Base-by-base conservation (phyloP, 2,329 filamentous ascomycete species). In the Ceratocystis smalleyi region DNA sequence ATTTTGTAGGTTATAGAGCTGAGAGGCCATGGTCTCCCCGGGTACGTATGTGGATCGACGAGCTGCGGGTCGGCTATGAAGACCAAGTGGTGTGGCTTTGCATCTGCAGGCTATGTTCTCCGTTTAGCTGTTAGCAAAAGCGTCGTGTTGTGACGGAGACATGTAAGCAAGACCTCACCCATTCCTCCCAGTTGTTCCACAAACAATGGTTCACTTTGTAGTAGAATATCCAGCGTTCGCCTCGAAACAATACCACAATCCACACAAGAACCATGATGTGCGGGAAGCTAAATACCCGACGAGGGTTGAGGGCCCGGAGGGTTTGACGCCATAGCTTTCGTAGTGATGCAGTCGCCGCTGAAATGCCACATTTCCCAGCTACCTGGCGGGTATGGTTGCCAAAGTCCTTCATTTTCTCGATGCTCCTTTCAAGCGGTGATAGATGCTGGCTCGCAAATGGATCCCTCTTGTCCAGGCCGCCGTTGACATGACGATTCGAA, bases 1-100 rank as follows among this genome's bases (percentile, higher is more conserved):
- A 96, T 75, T 30, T 75, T 71, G 45, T 80, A 72, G 3, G 81
- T 83, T 45, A 84, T 68, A 10, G 79, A 73, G 67, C 77, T 80
- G 19, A 85, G 71, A 30, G 80, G 79, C 79, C 82, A 83, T 6
- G 82, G 81, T 27, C 91, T 85, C 69, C 87, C 90, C 1, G 91
- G 89, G 71, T 96, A 96, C n/a, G 91, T 95, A 74, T 96, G 89
- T 64, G 91, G 89, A 74, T 96, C 91, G 71, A 94, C 90, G 66
- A 96, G 81, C 73, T 96, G 91, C 54, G 91, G 91, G 71, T 96
- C 91, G 67, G 91, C 90, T 69, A 96, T 80, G 72, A 96, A 85
- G 69, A 89, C 79, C 69, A 95, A 80, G 72, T 86, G 89, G 73
- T 97, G 91, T 32, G 94, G 94, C 43, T 81, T 83, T 61, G 91